Evolutionary conservation across 2,329 filamentous ascomycete genomes (phyloP).

Genomic region (Xylaria sp.): DNA sequence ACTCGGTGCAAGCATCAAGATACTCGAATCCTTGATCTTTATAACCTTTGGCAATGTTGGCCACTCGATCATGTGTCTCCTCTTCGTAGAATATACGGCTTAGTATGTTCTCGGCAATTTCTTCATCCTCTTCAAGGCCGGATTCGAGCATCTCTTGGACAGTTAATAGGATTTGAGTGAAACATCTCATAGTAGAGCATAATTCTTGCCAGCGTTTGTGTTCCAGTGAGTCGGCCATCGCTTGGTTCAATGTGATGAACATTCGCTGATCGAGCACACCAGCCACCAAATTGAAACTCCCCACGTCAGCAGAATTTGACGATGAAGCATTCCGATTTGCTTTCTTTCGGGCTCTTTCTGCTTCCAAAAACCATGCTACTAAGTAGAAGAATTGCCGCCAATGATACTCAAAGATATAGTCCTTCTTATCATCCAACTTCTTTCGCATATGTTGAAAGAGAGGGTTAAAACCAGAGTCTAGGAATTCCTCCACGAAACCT

Average conservation of each 20-base stretch:
- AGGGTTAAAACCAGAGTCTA: conserved; percentile 96
- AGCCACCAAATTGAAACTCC: conserved; percentile 87
- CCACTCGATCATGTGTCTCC: conserved; percentile 86
- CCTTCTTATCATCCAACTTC: conserved; percentile 88
- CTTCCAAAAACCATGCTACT: conserved; percentile 90
- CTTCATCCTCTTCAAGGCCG: conserved; percentile 88
- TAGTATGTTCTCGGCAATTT: conserved; percentile 97
- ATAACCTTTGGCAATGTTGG: conserved; percentile 83
- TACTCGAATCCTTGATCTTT: conserved; percentile 96
- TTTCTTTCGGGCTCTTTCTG: conserved; percentile 78
- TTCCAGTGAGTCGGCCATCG: conserved; percentile 81
- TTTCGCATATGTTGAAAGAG: conserved; percentile 86
- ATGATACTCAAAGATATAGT: conserved; percentile 81
- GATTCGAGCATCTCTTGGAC: conserved; percentile 93
- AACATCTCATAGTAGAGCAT: conserved; percentile 89
- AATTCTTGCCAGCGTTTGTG: conserved; percentile 89
- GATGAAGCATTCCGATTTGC: conserved; percentile 59
- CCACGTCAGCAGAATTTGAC: conserved; percentile 62
- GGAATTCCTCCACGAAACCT: conserved; percentile 88
- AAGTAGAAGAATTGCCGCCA: conserved; percentile 91
- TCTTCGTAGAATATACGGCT: conserved; percentile 99
- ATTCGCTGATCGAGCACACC: conserved; percentile 93
- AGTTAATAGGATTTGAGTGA: conserved; percentile 91
- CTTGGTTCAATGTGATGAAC: conserved; percentile 86
- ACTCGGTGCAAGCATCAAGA: conserved; percentile 88